phyloP scores from a whole-genome alignment of 345 rosid species.

The Citrus cavaleriei region DNA sequence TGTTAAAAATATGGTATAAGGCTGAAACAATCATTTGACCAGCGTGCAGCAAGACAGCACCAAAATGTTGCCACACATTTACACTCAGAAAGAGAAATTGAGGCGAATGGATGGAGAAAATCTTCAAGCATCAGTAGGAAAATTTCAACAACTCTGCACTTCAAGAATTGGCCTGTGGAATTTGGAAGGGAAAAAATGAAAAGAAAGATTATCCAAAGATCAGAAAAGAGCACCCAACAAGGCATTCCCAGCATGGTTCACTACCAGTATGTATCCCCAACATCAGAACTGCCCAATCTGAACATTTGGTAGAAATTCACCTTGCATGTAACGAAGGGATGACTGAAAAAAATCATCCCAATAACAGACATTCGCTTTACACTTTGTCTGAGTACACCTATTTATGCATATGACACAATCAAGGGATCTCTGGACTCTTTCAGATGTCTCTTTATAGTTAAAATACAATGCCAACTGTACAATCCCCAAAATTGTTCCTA shows the following conservation, averaged over 20 bases:
- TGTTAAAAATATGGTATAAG: not conserved
- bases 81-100: not conserved
- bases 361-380: not conserved
- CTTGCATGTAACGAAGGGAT: not conserved
- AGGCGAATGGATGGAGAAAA: not conserved
- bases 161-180: not conserved
- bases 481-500: constrained; percentile 73
- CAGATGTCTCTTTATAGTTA: constrained; percentile 39
- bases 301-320: not conserved
- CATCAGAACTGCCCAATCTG: not conserved
- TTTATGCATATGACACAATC: constrained; percentile 43
- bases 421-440: constrained; percentile 53
- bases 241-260: not conserved
- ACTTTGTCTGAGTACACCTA: not conserved
- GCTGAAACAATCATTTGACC: not conserved
- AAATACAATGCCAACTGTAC: constrained; percentile 63
- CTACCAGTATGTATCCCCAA: not conserved
- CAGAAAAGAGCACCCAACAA: not conserved
- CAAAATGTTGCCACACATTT: not conserved
- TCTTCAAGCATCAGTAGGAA: not conserved
- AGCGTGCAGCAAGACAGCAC: not conserved
- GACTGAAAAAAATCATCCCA: not conserved
- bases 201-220: not conserved
- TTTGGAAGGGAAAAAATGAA: not conserved
- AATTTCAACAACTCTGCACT: not conserved